Evolutionary conservation across 176 grass and related monocot genomes (phyloP), one percentile per base, ranked within the genome.

Genomic region (Oryza australiensis): DNA sequence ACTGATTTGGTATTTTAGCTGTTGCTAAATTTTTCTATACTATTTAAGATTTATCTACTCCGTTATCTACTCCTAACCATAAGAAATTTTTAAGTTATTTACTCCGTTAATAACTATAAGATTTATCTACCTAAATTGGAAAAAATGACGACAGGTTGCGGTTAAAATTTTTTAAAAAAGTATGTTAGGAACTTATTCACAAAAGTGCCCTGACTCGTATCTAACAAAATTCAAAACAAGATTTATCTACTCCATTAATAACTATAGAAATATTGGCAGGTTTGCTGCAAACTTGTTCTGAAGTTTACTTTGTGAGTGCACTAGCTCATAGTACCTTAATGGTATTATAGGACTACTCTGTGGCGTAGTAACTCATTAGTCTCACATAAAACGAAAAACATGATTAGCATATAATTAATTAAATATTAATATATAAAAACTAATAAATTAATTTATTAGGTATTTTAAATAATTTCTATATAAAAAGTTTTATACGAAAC

Each of bases 81-180:
- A n/a, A n/a, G n/a, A n/a, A n/a, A n/a, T n/a, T n/a, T n/a, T n/a
- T n/a, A n/a, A n/a, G n/a, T n/a, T n/a, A n/a, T n/a, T n/a, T n/a
- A n/a, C n/a, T n/a, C n/a, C n/a, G n/a, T n/a, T n/a, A n/a, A n/a
- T n/a, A n/a, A n/a, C n/a, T n/a, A n/a, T n/a, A n/a, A n/a, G n/a
- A n/a, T n/a, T n/a, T n/a, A n/a, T n/a, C n/a, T 98, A 95, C 89
- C 96, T 98, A 62, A 78, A 68, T 84, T 64, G 49, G n/a, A 77
- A 5, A 80, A 79, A 64, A 85, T 59, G 51, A 65, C 26, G 45
- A 74, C 12, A 11, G 12, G 78, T 70, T 23, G 11, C 9, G 40
- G 13, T 66, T 66, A 51, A 78, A 34, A 35, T 26, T 64, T 43
- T n/a, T n/a, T n/a, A n/a, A n/a, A n/a, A n/a, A n/a, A n/a, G n/a